Evolutionary conservation across 2,329 filamentous ascomycete species (phyloP).

Genomic region (Neofusicoccum laricinum): DNA sequence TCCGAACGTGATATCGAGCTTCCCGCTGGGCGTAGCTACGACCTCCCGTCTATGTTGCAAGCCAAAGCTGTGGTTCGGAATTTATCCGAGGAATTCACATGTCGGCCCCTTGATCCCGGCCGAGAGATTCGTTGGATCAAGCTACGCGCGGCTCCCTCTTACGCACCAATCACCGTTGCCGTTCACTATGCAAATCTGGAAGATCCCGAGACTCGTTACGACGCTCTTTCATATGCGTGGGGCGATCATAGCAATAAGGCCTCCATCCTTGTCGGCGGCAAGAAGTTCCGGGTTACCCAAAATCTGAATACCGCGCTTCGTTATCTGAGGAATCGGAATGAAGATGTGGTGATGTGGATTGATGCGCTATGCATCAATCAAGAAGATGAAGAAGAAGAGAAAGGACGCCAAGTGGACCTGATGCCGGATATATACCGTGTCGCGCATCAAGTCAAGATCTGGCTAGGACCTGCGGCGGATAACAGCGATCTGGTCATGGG

Average conservation of each 20-base stretch:
- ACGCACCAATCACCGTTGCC: too few relatives aligned
- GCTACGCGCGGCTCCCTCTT: too few relatives aligned
- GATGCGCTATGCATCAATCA: constrained; percentile 34
- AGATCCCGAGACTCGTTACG: not conserved
- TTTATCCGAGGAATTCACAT: too few relatives aligned
- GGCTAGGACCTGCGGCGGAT: constrained; percentile 18
- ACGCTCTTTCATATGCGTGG: not conserved
- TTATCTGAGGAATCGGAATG: not conserved
- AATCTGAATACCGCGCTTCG: not conserved
- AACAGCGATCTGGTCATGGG: not conserved
- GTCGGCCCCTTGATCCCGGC: too few relatives aligned
- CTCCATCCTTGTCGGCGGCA: not conserved
- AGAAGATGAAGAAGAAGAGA: constrained; percentile 26
- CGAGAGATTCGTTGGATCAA: too few relatives aligned
- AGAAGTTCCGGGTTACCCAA: not conserved
- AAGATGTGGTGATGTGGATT: constrained; percentile 24
- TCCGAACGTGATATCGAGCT: too few relatives aligned
- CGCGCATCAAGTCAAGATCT: constrained; percentile 22
- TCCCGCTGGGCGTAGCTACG: too few relatives aligned
- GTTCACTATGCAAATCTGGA: too few relatives aligned
- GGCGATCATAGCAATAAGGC: not conserved
- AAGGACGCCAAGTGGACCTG: constrained; percentile 31
- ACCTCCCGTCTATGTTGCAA: too few relatives aligned
- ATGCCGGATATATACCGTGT: constrained; percentile 34
- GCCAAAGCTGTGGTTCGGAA: too few relatives aligned